Percentiles rank a stretch among this genome's conserved stretches.
Evolutionary conservation across 441 rosid genomes (phyloP).

Genomic region (Brassica balearica): DNA sequence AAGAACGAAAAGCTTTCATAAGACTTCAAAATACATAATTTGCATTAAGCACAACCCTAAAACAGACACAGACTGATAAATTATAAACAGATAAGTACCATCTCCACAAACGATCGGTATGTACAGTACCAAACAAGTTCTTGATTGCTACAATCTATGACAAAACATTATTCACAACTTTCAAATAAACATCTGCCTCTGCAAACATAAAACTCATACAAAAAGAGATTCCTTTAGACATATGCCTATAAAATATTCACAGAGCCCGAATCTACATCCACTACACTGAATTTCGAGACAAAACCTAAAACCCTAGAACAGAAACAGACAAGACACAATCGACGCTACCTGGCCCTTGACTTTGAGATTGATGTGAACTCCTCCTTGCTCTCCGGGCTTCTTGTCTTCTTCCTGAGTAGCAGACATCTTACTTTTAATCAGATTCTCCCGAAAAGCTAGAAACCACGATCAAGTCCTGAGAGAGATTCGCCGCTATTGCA

Average conservation of each 20-base stretch:
- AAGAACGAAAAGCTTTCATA: neutral
- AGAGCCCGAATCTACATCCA: constrained; percentile 7
- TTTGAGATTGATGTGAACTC: constrained; percentile 88
- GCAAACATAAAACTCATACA: neutral
- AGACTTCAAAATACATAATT: neutral
- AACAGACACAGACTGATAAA: neutral
- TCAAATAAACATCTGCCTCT: neutral
- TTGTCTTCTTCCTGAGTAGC: constrained; percentile 73
- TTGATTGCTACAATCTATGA: constrained; percentile 8
- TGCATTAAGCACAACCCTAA: neutral
- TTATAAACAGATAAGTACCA: constrained; percentile 9
- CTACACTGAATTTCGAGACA: neutral
- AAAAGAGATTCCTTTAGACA: neutral
- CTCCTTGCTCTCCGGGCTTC: constrained; percentile 74
- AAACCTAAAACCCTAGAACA: neutral
- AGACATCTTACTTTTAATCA: constrained; percentile 31
- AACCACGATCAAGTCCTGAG: constrained; percentile 2
- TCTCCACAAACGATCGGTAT: neutral
- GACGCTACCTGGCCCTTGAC: constrained; percentile 82
- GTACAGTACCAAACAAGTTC: neutral
- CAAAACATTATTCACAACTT: constrained; percentile 15
- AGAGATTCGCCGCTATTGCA: constrained; percentile 40
- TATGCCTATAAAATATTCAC: neutral
- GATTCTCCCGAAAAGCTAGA: neutral
- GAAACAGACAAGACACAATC: no score